These are phyloP conservation scores for Pichia insulana DNA, from an alignment of 805 yeast species.

Conservation along the genomic window DNA sequence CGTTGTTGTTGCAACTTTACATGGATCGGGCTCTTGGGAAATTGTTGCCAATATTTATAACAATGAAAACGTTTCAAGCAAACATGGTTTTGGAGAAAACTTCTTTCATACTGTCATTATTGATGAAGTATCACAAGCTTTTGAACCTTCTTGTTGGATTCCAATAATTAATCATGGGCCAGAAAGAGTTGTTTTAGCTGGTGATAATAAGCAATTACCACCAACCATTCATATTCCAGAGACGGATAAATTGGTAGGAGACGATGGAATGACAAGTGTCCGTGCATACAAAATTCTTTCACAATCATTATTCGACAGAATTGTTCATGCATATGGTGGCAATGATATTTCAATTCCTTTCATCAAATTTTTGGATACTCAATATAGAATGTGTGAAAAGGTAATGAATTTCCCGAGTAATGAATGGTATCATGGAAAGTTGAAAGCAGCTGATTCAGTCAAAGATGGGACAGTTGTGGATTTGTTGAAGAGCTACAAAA, in stretches of 20 bases:
- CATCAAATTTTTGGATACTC: slow-evolving; percentile 58
- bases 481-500: slow-evolving; percentile 22
- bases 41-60: slow-evolving; percentile 39
- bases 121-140: slow-evolving; percentile 90
- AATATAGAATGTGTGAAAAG: slow-evolving; percentile 75
- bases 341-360: slow-evolving; percentile 27
- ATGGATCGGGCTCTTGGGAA: slow-evolving; percentile 76
- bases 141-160: slow-evolving; percentile 96
- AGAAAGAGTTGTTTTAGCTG: slow-evolving; percentile 68
- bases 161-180: slow-evolving; percentile 66
- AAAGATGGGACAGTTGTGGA: slow-evolving; percentile 44
- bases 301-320: slow-evolving; percentile 72
- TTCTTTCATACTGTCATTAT: slow-evolving; percentile 75
- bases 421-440: slow-evolving; percentile 51
- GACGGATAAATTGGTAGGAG: slow-evolving; percentile 26
- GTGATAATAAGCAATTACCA: slow-evolving; percentile 87
- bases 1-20: slow-evolving; percentile 77
- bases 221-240: slow-evolving; percentile 61
- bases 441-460: slow-evolving; percentile 57
- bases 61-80: slow-evolving; percentile 15
- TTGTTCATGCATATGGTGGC: slow-evolving; percentile 41
- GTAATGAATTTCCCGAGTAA: slow-evolving; percentile 76
- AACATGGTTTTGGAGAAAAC: slow-evolving; percentile 7
- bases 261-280: slow-evolving; percentile 14
- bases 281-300: slow-evolving; percentile 41